phyloP scores from a whole-genome alignment of 129 eudicot genomes.

The Ambrosia trifida region DNA sequence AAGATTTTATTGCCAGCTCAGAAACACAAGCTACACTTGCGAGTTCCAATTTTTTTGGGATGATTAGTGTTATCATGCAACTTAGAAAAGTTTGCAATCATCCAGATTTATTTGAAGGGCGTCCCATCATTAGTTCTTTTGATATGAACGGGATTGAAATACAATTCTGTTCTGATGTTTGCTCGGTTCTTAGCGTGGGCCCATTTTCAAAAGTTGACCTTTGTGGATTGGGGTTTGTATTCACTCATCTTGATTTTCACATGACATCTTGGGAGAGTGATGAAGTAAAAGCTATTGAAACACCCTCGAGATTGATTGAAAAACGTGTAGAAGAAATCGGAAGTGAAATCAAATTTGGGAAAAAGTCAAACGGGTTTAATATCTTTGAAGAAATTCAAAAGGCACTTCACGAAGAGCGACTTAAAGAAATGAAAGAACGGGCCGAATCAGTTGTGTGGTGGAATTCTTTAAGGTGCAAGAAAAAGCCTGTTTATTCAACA shows the following conservation, averaged over 20 bases:
- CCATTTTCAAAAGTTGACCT: conserved; percentile 74
- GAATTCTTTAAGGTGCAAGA: conserved; percentile 82
- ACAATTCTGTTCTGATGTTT: conserved; percentile 75
- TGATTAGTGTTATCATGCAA: conserved; percentile 98
- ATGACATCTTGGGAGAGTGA: conserved; percentile 94
- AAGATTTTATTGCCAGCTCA: conserved; percentile 95
- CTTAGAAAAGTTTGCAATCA: conserved; percentile 98
- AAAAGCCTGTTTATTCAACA: conserved; percentile 71
- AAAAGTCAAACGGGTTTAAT: conserved; percentile 51
- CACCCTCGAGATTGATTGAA: conserved; percentile 72
- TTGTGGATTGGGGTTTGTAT: conserved; percentile 64
- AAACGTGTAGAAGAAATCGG: conserved; percentile 38
- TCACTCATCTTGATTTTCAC: conserved; percentile 75
- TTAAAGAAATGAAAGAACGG: conserved; percentile 70
- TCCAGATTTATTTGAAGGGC: conserved; percentile 98
- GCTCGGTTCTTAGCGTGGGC: conserved; percentile 54
- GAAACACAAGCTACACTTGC: conserved; percentile 95
- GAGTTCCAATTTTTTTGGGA: conserved; percentile 87
- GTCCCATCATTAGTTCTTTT: conserved; percentile 95
- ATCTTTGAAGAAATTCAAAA: conserved; percentile 85
- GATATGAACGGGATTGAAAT: conserved; percentile 81
- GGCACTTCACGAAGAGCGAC: conserved; percentile 75
- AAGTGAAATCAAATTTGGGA: conserved; percentile 32
- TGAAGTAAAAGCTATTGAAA: conserved; percentile 75
- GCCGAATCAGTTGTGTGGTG: conserved; percentile 88